Conservation (phyloP, 352 stramenopile genomes). For the Phytophthora parvispora region DNA sequence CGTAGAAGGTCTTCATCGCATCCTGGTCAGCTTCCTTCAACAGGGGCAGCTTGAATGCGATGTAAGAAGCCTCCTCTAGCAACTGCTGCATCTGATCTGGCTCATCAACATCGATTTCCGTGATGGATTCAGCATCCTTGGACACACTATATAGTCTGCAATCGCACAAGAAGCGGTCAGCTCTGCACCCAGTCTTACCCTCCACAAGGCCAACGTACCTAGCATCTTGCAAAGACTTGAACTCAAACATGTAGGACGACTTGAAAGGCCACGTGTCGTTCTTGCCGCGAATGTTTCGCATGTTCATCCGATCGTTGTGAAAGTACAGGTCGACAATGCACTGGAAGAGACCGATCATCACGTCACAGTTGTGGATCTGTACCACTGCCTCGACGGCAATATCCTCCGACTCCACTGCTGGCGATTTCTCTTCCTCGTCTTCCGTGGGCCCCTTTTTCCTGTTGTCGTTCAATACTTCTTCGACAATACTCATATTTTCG, state of each 20-base stretch:
- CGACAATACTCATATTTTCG: slow-evolving; percentile 10
- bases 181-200: background rate
- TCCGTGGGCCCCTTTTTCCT: slow-evolving; percentile 8
- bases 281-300: slow-evolving; percentile 51
- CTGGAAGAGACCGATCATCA: slow-evolving; percentile 55
- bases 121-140: slow-evolving; percentile 10
- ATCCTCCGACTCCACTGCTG: slow-evolving; percentile 31
- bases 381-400: slow-evolving; percentile 19
- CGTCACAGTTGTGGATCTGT: slow-evolving; percentile 38
- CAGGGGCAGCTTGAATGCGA: slow-evolving; percentile 33
- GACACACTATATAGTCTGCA: slow-evolving; percentile 20
- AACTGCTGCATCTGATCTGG: slow-evolving; percentile 27
- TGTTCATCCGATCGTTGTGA: slow-evolving; percentile 43
- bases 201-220: slow-evolving; percentile 16
- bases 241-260: slow-evolving; percentile 25
- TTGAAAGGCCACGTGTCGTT: slow-evolving; percentile 42
- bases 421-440: slow-evolving; percentile 15
- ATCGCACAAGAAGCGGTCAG: slow-evolving; percentile 7
- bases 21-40: slow-evolving; percentile 16
- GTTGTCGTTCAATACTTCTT: slow-evolving; percentile 13
- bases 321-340: slow-evolving; percentile 46
- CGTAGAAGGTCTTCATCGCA: slow-evolving; percentile 33
- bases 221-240: slow-evolving; percentile 23
- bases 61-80: slow-evolving; percentile 34
- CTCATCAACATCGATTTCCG: slow-evolving; percentile 17